phyloP scores from a whole-genome alignment of 257 asterid genomes.

The Forsythia viridissima region DNA sequence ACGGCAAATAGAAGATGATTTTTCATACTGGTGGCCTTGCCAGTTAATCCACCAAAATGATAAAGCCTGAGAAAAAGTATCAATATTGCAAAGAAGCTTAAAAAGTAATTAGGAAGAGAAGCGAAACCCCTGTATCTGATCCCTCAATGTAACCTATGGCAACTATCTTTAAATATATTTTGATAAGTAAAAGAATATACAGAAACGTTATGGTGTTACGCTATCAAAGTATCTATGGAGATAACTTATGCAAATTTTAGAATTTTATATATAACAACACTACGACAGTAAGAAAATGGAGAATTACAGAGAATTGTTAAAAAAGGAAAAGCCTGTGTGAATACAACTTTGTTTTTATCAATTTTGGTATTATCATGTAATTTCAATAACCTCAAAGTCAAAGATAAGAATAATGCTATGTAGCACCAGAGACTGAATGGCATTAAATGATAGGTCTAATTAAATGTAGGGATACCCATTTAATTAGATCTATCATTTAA shows the following conservation, averaged over 20 bases:
- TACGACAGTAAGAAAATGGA: neutral
- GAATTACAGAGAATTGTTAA: neutral
- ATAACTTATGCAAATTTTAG: neutral
- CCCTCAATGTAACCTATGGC: neutral
- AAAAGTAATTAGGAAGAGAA: neutral
- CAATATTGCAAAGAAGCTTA: neutral
- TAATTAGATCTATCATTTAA: neutral
- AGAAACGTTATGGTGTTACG: neutral
- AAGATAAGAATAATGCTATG: neutral
- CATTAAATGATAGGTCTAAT: neutral
- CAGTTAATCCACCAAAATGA: conserved; percentile 14
- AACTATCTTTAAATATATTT: neutral
- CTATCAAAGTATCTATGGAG: neutral
- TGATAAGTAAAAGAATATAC: neutral
- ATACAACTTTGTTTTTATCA: neutral
- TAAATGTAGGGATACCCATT: neutral
- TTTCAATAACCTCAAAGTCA: neutral
- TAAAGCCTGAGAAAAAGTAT: neutral
- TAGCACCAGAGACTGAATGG: neutral
- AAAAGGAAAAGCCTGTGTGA: neutral
- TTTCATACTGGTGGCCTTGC: conserved; percentile 9
- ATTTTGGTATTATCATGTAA: neutral
- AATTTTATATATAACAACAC: neutral
- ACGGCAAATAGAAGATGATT: neutral
- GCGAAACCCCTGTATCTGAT: neutral